Conservation (phyloP, 164 flowering plant genomes). For the Sedum album region DNA sequence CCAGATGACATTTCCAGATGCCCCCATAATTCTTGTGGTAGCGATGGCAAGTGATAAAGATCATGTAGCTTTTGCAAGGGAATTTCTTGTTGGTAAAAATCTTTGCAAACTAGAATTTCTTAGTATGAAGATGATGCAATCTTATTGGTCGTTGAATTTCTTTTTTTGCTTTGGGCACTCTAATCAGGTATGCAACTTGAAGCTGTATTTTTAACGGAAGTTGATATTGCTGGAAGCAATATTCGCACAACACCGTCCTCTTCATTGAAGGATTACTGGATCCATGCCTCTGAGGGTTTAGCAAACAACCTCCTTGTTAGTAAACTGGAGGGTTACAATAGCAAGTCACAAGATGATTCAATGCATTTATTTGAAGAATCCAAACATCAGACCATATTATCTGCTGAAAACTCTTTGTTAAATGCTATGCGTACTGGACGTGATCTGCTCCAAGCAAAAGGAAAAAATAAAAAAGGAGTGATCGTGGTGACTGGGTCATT, state of each 20-base stretch:
- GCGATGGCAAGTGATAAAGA: slow-evolving; percentile 98
- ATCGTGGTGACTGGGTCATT: slow-evolving; percentile 78
- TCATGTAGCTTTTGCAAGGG: slow-evolving; percentile 71
- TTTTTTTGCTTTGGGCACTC: background rate
- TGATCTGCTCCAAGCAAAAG: slow-evolving; percentile 33
- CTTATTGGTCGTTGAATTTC: background rate
- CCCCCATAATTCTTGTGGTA: slow-evolving; percentile 57
- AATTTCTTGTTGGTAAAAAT: slow-evolving; percentile 56
- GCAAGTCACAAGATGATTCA: slow-evolving; percentile 11
- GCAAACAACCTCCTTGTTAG: slow-evolving; percentile 25
- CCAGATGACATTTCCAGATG: slow-evolving; percentile 38
- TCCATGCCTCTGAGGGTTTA: slow-evolving; percentile 40
- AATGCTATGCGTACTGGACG: slow-evolving; percentile 33
- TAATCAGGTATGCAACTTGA: background rate
- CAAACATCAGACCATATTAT: background rate
- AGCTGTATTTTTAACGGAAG: slow-evolving; percentile 43
- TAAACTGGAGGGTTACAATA: slow-evolving; percentile 14
- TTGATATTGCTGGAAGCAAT: too few relatives aligned
- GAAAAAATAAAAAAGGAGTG: slow-evolving; percentile 22
- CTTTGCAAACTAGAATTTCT: background rate
- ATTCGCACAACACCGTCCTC: slow-evolving; percentile 51
- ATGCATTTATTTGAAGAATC: background rate
- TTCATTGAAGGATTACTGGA: slow-evolving; percentile 46
- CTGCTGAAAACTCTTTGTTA: slow-evolving; percentile 29
- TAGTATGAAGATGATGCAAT: too few relatives aligned